Base-by-base conservation (phyloP, 345 rosid genomes). In the Pistacia atlantica region DNA sequence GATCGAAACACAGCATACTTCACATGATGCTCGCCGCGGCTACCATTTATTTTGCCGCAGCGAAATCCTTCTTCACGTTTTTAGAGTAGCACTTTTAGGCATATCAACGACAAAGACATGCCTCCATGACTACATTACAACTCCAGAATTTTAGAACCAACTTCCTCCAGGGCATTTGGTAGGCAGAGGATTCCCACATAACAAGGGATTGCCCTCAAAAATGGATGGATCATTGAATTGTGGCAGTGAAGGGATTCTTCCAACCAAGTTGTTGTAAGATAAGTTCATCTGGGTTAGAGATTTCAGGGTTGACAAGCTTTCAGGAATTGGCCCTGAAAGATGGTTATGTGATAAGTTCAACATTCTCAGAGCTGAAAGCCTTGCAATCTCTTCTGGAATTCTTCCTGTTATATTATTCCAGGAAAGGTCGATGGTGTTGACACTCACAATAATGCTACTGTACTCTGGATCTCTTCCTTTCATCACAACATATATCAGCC, bases 161-260 rank as follows among this genome's bases (percentile, higher is more conserved):
- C 57, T 51, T 5, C 55, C 57, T 54, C n/a, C 5, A 18, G 77
- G 76, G 84, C 90, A 87, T 17, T 76, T 77, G 33, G 68, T 76
- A 20, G 90, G 74, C 35, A 87, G 80, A 33, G 90, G 90, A 76
- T 75, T 77, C 55, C 90, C 90, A 31, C 90, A 87, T 5, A 87
- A 83, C 48, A 78, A 81, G 20, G 71, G 85, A 67, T 87, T 87
- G 68, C 86, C 90, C 2, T 74, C 79, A 70, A 81, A 85, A 73
- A 84, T 80, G 65, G 87, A 83, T 7, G 84, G 79, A 74, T 87
- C 84, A 13, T 82, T 57, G 63, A 87, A 87, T 65, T 72, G 83
- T 5, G 67, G 81, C 14, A 71, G 72, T 28, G 69, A 62, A 1
- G 91, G 96, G 48, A 90, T 88, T 5, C 75, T 77, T 33, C 92